phyloP scores from a whole-genome alignment of 73 alveolate genomes.

The Paramecium primaurelia region DNA sequence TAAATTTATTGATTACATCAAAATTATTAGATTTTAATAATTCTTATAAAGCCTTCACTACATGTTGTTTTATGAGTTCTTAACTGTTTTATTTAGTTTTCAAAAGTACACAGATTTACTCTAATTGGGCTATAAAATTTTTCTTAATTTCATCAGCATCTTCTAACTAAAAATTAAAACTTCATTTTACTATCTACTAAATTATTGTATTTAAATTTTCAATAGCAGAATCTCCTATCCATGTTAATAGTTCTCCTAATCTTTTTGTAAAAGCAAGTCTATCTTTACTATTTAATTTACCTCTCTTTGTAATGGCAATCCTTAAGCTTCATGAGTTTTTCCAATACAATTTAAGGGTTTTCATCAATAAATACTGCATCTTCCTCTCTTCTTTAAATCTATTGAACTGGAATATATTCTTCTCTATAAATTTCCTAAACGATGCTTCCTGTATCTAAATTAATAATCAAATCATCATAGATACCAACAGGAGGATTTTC shows the following conservation, averaged over 20 bases:
- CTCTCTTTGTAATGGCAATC: conserved; percentile 24
- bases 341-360: neutral
- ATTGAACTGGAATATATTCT: neutral
- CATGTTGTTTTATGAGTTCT: neutral
- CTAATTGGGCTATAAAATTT: neutral
- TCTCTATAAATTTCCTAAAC: neutral
- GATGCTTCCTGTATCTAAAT: neutral
- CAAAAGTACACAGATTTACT: neutral
- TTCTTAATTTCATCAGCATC: conserved; percentile 47
- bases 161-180: neutral
- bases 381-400: neutral
- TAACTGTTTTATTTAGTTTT: neutral
- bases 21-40: neutral
- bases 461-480: neutral
- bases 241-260: neutral
- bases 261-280: conserved; percentile 8
- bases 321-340: neutral
- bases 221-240: conserved; percentile 13
- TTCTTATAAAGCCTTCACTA: neutral
- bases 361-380: conserved; percentile 34
- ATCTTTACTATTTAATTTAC: neutral
- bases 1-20: neutral
- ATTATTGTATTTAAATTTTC: conserved; percentile 3
- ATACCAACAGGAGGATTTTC: neutral
- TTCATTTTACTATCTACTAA: neutral